phyloP scores from a whole-genome alignment of 805 yeast genomes.

The Nakazawaea holstii region DNA sequence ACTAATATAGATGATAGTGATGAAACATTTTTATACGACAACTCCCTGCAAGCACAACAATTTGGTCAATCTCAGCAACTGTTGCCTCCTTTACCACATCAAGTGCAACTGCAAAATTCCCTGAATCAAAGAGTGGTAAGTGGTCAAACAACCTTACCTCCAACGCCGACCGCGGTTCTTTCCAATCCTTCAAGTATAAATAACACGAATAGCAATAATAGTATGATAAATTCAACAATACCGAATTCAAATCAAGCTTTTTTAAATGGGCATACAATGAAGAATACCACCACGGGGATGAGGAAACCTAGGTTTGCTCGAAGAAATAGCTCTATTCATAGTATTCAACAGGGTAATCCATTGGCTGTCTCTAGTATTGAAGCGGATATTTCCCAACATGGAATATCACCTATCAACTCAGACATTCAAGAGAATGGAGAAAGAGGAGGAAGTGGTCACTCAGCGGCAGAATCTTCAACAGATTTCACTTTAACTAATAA shows the following conservation, averaged over 20 bases:
- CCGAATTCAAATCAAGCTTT: slow-evolving; percentile 10
- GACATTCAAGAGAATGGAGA: not conserved
- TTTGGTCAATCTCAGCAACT: slow-evolving; percentile 13
- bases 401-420: not conserved
- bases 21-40: slow-evolving; percentile 95
- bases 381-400: not conserved
- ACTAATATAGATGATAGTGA: slow-evolving; percentile 56
- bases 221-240: not conserved
- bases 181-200: slow-evolving; percentile 25
- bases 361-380: not conserved
- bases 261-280: slow-evolving; percentile 6
- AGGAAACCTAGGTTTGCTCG: slow-evolving; percentile 8
- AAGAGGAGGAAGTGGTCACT: not conserved
- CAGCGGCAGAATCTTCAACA: not conserved
- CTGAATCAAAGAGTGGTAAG: slow-evolving; percentile 6
- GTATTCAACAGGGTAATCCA: not conserved
- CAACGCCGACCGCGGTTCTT: slow-evolving; percentile 9
- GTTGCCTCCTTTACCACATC: slow-evolving; percentile 18
- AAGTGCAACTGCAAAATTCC: slow-evolving; percentile 9
- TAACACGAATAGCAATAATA: not conserved
- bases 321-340: slow-evolving; percentile 7
- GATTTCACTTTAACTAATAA: slow-evolving; percentile 1
- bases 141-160: slow-evolving; percentile 7
- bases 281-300: not conserved
- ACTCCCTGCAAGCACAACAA: slow-evolving; percentile 18